Base-by-base conservation (phyloP, 2,329 filamentous ascomycete genomes). In the Apiospora phragmitis region DNA sequence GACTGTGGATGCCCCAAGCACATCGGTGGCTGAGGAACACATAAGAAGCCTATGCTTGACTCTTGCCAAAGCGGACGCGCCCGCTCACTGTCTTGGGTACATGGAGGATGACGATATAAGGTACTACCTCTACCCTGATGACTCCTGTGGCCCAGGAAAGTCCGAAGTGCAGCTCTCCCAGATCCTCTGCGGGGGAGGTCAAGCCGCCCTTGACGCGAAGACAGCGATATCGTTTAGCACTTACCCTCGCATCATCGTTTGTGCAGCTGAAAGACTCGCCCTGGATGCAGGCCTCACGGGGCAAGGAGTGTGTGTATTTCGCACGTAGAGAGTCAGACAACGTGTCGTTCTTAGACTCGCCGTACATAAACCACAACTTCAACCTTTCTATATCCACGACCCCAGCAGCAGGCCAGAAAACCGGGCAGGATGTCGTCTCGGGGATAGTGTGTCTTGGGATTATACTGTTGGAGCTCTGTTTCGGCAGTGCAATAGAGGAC, bases 51-150 rank as follows among this genome's bases (percentile, higher is more conserved):
- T 62, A 35, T 62, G 55, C 55, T 62, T 32, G 8, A 62, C 29
- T 8, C 29, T 62, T 3, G 55, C 55, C 55, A 62, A 12, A n/a
- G 29, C 21, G 1, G 18, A 1, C 14, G 14, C 16, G 18, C 29
- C 29, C 18, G 35, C 29, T 38, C 16, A n/a, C 9, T 62, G 55
- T 32, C 32, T 62, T 62, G 55, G 55, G 3, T 62, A 35, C 4
- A 62, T 62, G 55, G 18, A 62, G 55, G 55, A 62, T 62, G 55
- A 62, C 29, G 55, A 62, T 38, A 38, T 62, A 62, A 29, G 29
- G 18, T 62, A 62, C 9, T 62, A 35, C 21, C 18, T 62, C 29
- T 62, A 62, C 29, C 29, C 55, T n/a, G 55, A 62, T 38, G 55
- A 62, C 18, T 38, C 29, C 18, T 38, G 18, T 62, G 29, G 32